Evolutionary conservation across 805 yeast species (phyloP).

Genomic region (Alloascoidea hylecoeti): DNA sequence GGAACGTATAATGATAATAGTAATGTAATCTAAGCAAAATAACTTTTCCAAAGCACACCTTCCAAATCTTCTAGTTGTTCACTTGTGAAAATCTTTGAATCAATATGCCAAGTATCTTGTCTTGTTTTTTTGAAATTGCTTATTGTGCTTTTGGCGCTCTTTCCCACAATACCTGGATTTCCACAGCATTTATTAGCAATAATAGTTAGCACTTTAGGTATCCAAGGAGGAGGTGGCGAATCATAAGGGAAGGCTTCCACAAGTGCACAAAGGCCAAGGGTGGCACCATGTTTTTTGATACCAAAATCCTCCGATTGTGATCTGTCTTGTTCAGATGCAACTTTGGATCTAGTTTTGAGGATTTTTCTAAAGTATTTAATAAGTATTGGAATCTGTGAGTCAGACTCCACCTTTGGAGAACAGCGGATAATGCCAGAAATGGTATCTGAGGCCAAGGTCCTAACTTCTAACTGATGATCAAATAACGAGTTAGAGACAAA

Average conservation of each 20-base stretch:
- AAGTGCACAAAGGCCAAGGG: slow-evolving; percentile 78
- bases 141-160: slow-evolving; percentile 67
- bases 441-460: slow-evolving; percentile 59
- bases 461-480: slow-evolving; percentile 56
- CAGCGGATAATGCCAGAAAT: slow-evolving; percentile 72
- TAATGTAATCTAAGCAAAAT: slow-evolving; percentile 64
- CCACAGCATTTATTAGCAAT: slow-evolving; percentile 62
- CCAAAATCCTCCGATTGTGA: slow-evolving; percentile 16
- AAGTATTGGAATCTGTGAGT: slow-evolving; percentile 22
- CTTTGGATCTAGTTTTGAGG: slow-evolving; percentile 24
- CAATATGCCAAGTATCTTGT: slow-evolving; percentile 95
- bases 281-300: slow-evolving; percentile 63
- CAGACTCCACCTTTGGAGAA: slow-evolving; percentile 28
- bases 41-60: slow-evolving; percentile 88
- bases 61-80: slow-evolving; percentile 83
- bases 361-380: slow-evolving; percentile 28
- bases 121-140: slow-evolving; percentile 83
- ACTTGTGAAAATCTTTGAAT: slow-evolving; percentile 54
- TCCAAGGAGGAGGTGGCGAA: slow-evolving; percentile 88
- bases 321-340: slow-evolving; percentile 9
- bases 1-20: too few species aligned
- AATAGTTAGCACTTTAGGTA: slow-evolving; percentile 56
- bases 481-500: slow-evolving; percentile 39
- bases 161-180: slow-evolving; percentile 66
- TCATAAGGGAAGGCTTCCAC: slow-evolving; percentile 81